Evolutionary conservation across 2,329 filamentous ascomycete genomes (phyloP).

Genomic region (Diaporthe destruens): DNA sequence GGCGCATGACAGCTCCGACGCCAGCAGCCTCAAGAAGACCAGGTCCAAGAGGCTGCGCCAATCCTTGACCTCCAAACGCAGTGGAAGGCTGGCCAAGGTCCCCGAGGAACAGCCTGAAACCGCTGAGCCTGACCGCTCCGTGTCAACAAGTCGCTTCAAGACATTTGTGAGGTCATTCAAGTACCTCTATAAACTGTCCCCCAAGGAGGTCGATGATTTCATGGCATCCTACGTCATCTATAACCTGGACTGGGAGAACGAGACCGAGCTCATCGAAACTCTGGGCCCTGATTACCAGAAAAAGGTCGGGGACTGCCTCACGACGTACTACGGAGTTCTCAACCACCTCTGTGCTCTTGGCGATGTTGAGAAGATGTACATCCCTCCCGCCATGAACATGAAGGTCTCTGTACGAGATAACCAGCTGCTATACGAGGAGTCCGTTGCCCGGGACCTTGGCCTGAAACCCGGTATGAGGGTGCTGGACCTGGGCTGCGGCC

Average conservation of each 20-base stretch:
- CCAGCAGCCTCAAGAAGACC: conserved; percentile 26
- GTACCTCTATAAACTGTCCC: conserved; percentile 61
- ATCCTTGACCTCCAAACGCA: conserved; percentile 27
- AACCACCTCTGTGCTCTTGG: conserved; percentile 68
- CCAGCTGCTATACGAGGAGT: conserved; percentile 65
- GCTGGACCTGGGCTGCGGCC: conserved; percentile 65
- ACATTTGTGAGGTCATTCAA: conserved; percentile 64
- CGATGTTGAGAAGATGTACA: conserved; percentile 71
- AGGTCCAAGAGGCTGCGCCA: conserved; percentile 25
- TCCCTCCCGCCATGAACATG: conserved; percentile 65
- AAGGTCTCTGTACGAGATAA: conserved; percentile 63
- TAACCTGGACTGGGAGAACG: conserved; percentile 66
- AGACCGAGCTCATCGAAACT: conserved; percentile 60
- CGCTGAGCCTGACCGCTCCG: conserved; percentile 56
- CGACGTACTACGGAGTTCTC: conserved; percentile 65
- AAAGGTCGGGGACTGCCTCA: conserved; percentile 64
- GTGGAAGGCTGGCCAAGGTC: conserved; percentile 32
- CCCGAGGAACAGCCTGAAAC: conserved; percentile 20
- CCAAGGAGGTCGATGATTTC: conserved; percentile 66
- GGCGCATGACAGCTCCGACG: conserved; percentile 35
- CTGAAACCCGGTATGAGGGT: conserved; percentile 60
- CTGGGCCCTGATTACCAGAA: conserved; percentile 63
- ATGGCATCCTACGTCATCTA: conserved; percentile 70
- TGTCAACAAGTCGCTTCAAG: conserved; percentile 61
- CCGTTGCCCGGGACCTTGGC: conserved; percentile 60